Evolutionary conservation across 2,329 filamentous ascomycete species (phyloP).

Genomic region (Laburnicola sp.): DNA sequence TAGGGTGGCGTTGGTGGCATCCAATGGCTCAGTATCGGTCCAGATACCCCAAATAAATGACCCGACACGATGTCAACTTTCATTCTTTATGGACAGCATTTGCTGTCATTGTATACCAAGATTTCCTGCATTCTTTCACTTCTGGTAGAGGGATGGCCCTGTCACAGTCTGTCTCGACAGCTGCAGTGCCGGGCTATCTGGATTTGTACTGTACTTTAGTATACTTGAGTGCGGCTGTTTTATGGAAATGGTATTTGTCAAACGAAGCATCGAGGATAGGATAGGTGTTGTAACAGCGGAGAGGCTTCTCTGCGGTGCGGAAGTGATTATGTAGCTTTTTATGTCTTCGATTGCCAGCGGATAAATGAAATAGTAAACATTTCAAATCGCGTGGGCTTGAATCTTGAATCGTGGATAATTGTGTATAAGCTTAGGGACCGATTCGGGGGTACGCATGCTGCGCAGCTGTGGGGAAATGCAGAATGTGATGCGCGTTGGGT

Average conservation of each 20-base stretch:
- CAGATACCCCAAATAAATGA: conserved; percentile 21
- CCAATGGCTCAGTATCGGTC: not conserved
- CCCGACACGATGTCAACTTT: conserved; percentile 17
- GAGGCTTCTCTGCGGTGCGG: no score
- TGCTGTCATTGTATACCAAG: not conserved
- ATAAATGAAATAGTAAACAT: not conserved
- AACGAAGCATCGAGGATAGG: no score
- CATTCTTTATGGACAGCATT: not conserved
- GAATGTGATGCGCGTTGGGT: not conserved
- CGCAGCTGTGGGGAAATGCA: conserved; percentile 1
- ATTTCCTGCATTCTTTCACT: conserved; percentile 1
- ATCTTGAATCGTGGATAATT: no score
- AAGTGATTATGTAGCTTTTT: no score
- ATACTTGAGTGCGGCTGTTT: not conserved
- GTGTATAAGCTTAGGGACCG: no score
- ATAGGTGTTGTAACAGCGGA: no score
- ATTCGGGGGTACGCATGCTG: no score
- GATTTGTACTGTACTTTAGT: conserved; percentile 12
- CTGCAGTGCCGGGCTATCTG: not conserved
- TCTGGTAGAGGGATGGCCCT: not conserved
- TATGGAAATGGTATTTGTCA: no score
- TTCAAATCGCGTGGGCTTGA: no score
- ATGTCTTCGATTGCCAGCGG: not conserved
- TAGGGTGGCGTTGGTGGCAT: conserved; percentile 18
- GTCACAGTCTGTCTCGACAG: conserved; percentile 1